These are phyloP conservation scores for Komagataella populi DNA, from an alignment of 805 yeast genomes.

Conservation along the genomic window DNA sequence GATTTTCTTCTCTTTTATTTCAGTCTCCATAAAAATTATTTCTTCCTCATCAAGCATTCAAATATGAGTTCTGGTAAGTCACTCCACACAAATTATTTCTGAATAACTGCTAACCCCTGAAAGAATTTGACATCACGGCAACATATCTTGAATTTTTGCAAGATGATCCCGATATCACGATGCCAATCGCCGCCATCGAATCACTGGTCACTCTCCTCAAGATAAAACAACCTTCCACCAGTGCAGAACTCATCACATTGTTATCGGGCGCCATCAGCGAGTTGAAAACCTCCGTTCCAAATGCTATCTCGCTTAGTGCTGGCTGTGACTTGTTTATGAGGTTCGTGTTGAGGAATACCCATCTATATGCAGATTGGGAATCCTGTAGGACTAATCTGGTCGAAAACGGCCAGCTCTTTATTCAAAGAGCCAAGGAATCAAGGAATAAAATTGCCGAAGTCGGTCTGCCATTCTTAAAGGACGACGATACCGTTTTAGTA, in stretches of 20 bases:
- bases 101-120: background rate
- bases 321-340: constrained; percentile 96
- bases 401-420: constrained; percentile 85
- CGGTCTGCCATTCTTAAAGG: constrained; percentile 83
- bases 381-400: constrained; percentile 79
- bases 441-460: constrained; percentile 77
- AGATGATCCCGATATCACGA: constrained; percentile 93
- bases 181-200: constrained; percentile 99
- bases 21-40: background rate
- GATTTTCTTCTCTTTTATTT: background rate
- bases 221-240: constrained; percentile 80
- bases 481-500: constrained; percentile 81
- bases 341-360: constrained; percentile 80
- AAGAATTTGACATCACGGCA: constrained; percentile 64
- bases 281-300: constrained; percentile 68
- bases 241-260: constrained; percentile 79
- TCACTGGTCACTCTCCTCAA: constrained; percentile 74
- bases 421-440: constrained; percentile 82
- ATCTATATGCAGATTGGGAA: constrained; percentile 89
- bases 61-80: background rate
- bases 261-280: constrained; percentile 65
- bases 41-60: background rate
- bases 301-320: constrained; percentile 87
- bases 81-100: too few relatives aligned
- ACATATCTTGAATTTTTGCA: constrained; percentile 69